phyloP scores from a whole-genome alignment of 2,329 filamentous ascomycete species.

The Colletotrichum tabaci region DNA sequence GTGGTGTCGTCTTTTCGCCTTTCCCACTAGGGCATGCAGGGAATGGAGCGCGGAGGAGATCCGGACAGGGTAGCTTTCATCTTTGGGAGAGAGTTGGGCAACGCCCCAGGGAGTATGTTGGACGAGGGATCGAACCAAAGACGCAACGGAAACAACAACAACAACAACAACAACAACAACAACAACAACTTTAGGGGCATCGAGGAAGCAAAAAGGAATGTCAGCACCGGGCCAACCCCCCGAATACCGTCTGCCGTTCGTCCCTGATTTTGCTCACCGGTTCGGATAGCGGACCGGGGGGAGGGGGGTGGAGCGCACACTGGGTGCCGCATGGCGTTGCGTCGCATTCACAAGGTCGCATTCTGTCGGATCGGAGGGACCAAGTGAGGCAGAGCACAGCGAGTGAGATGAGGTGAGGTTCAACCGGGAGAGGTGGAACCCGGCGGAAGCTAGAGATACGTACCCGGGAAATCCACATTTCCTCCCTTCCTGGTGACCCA shows the following conservation, averaged over 20 bases:
- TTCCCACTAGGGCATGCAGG: slow-evolving; percentile 10
- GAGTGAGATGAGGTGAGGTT: slow-evolving; percentile 10
- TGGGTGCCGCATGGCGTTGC: not conserved
- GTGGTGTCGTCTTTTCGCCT: slow-evolving; percentile 3
- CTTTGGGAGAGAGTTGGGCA: not conserved
- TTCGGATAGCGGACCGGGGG: not conserved
- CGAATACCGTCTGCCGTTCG: not conserved
- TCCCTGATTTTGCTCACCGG: slow-evolving; percentile 3
- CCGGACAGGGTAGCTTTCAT: not conserved
- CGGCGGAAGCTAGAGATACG: slow-evolving; percentile 2
- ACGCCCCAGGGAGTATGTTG: not conserved
- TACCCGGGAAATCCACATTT: not conserved
- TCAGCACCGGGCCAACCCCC: not conserved
- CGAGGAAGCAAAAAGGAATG: not conserved
- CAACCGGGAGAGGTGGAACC: slow-evolving; percentile 6
- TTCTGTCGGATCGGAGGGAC: not conserved
- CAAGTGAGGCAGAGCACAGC: not conserved
- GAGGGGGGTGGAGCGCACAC: not conserved
- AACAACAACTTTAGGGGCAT: not conserved
- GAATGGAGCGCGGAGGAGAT: slow-evolving; percentile 6
- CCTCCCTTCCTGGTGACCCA: slow-evolving; percentile 1
- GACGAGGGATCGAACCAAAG: not conserved
- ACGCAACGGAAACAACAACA: too few relatives aligned
- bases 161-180: too few relatives aligned
- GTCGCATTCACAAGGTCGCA: slow-evolving; percentile 1